Conservation (phyloP, 768 basidiomycete genomes). For the Termitomyces sp. region DNA sequence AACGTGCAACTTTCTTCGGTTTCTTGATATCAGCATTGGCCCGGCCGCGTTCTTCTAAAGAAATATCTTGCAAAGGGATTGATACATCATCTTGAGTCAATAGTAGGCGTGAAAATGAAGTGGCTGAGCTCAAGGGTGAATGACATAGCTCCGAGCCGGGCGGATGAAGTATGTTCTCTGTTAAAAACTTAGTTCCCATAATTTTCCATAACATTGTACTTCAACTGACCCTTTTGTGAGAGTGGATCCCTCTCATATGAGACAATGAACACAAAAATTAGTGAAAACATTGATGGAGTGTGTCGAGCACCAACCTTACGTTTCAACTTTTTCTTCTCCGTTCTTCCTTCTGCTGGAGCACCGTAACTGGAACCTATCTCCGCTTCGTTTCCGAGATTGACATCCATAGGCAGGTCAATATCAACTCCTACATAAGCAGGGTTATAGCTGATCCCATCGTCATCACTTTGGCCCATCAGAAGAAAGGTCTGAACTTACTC, state of each 20-base stretch:
- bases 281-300: no score
- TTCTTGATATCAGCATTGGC: slow-evolving; percentile 16
- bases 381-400: slow-evolving; percentile 18
- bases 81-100: slow-evolving; percentile 34
- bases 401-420: slow-evolving; percentile 17
- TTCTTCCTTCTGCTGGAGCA: background rate
- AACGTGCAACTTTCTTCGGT: slow-evolving; percentile 47
- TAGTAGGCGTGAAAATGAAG: slow-evolving; percentile 33
- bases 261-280: background rate
- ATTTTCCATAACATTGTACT: background rate
- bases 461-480: background rate
- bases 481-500: slow-evolving; percentile 8
- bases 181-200: background rate
- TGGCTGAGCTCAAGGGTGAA: slow-evolving; percentile 20
- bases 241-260: background rate
- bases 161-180: background rate
- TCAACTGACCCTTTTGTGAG: background rate
- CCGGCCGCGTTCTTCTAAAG: slow-evolving; percentile 17
- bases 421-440: background rate
- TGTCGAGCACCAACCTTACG: background rate
- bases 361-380: background rate
- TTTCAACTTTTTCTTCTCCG: background rate
- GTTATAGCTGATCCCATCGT: background rate
- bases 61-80: slow-evolving; percentile 23
- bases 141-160: background rate